Percentiles rank a stretch among this genome's conserved stretches.
Evolutionary conservation across 202 grass and related monocot genomes (phyloP).

Genomic region (Alloteropsis angusta): DNA sequence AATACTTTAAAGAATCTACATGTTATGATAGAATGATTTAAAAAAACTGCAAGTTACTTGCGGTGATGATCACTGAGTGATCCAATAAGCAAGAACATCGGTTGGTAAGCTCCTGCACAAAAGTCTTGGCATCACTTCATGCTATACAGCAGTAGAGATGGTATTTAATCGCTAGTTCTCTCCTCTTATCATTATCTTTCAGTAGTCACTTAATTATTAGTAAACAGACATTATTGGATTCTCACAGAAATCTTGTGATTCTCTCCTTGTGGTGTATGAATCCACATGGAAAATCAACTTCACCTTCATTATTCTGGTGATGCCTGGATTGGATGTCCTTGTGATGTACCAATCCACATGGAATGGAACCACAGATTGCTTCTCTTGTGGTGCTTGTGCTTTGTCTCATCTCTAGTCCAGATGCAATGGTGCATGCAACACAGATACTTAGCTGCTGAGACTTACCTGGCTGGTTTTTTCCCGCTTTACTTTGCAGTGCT

Average conservation of each 20-base stretch:
- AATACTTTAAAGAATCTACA: too few relatives aligned
- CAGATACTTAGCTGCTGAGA: too few relatives aligned
- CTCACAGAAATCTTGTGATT: neutral
- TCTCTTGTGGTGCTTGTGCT: neutral
- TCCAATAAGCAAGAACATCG: too few relatives aligned
- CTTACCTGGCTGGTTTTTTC: neutral
- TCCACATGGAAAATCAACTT: neutral
- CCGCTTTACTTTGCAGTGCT: conserved; percentile 23
- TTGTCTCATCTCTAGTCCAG: neutral
- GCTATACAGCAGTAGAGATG: too few relatives aligned
- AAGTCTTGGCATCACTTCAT: too few relatives aligned
- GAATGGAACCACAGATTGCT: neutral
- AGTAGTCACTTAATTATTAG: neutral
- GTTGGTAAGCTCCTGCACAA: too few relatives aligned
- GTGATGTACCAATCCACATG: too few relatives aligned
- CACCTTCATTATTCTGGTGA: neutral
- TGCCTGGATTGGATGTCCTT: neutral
- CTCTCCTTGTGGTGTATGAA: neutral
- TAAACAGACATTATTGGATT: neutral
- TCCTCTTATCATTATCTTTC: neutral
- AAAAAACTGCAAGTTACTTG: too few relatives aligned
- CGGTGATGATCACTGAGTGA: too few relatives aligned
- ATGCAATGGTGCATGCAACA: neutral
- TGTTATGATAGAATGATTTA: too few relatives aligned
- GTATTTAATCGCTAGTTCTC: neutral